phyloP scores from a whole-genome alignment of 176 grass and related monocot species.

The Chloris gayana region DNA sequence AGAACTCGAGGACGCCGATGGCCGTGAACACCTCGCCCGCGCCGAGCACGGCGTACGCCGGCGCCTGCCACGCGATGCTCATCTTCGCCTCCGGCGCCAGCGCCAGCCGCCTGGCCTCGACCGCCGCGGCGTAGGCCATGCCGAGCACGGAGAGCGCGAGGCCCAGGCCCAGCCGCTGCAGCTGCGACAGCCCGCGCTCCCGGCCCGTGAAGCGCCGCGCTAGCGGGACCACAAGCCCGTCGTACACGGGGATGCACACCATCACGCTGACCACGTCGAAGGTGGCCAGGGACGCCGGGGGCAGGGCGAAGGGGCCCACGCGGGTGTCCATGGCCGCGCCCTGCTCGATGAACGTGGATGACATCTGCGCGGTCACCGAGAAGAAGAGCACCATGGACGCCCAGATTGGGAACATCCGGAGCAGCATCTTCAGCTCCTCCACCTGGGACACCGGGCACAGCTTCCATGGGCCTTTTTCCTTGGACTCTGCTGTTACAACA shows the following conservation, averaged over 20 bases:
- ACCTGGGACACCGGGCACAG: too few species aligned
- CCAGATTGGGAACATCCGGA: too few species aligned
- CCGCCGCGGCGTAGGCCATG: slow-evolving; percentile 29
- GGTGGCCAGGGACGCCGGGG: slow-evolving; percentile 42
- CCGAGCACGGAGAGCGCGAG: slow-evolving; percentile 35
- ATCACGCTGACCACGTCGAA: slow-evolving; percentile 42
- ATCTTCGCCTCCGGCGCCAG: slow-evolving; percentile 9
- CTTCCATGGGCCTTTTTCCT: too few species aligned
- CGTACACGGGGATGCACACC: slow-evolving; percentile 45
- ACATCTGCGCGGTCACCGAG: too few species aligned
- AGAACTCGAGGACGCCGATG: slow-evolving; percentile 49
- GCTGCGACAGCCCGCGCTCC: slow-evolving; percentile 49
- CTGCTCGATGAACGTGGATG: too few species aligned
- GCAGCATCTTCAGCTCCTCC: too few species aligned
- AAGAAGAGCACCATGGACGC: too few species aligned
- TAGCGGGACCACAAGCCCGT: slow-evolving; percentile 38
- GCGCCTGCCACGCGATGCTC: slow-evolving; percentile 52
- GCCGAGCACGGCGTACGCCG: slow-evolving; percentile 37
- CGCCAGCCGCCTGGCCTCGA: slow-evolving; percentile 32
- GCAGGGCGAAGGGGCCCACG: slow-evolving; percentile 36
- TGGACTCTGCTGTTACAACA: too few species aligned
- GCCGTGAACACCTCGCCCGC: slow-evolving; percentile 33
- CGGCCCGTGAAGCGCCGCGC: slow-evolving; percentile 36
- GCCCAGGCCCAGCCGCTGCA: slow-evolving; percentile 47
- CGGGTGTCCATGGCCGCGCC: slow-evolving; percentile 38